Conservation (phyloP, 2,329 filamentous ascomycete genomes). For the Penicillium expansum region DNA sequence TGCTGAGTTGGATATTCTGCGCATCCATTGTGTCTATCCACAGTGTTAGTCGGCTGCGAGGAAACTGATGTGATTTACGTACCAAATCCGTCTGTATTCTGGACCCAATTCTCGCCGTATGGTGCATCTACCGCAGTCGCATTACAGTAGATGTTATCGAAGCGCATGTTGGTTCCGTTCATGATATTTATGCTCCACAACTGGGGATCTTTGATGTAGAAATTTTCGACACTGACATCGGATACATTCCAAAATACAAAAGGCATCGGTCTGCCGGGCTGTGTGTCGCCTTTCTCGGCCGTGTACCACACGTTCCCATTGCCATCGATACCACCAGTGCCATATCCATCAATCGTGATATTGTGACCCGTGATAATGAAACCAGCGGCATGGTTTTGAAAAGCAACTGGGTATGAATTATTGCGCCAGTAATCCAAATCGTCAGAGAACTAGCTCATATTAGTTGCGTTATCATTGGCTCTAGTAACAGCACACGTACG, state of each 20-base stretch:
- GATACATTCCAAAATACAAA: slow-evolving; percentile 59
- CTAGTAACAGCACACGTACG: neutral
- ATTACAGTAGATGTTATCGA: slow-evolving; percentile 53
- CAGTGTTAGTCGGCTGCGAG: neutral
- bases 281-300: slow-evolving; percentile 47
- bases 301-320: slow-evolving; percentile 57
- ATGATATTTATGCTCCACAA: slow-evolving; percentile 58
- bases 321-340: slow-evolving; percentile 54
- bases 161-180: slow-evolving; percentile 55
- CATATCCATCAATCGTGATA: slow-evolving; percentile 53
- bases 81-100: slow-evolving; percentile 57
- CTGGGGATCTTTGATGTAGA: slow-evolving; percentile 52
- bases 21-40: slow-evolving; percentile 53
- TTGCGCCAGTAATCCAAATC: slow-evolving; percentile 56
- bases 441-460: slow-evolving; percentile 44
- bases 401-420: slow-evolving; percentile 53
- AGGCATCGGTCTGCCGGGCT: slow-evolving; percentile 55
- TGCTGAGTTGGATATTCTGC: slow-evolving; percentile 49
- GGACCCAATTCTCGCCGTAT: slow-evolving; percentile 55
- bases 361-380: slow-evolving; percentile 52
- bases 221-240: slow-evolving; percentile 54
- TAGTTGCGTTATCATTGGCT: neutral
- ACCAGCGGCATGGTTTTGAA: slow-evolving; percentile 57
- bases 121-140: slow-evolving; percentile 52
- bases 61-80: neutral